Evolutionary conservation across 2,329 filamentous ascomycete genomes (phyloP), one percentile per base, ranked within the genome.

Genomic region (Anisogramma anomala): DNA sequence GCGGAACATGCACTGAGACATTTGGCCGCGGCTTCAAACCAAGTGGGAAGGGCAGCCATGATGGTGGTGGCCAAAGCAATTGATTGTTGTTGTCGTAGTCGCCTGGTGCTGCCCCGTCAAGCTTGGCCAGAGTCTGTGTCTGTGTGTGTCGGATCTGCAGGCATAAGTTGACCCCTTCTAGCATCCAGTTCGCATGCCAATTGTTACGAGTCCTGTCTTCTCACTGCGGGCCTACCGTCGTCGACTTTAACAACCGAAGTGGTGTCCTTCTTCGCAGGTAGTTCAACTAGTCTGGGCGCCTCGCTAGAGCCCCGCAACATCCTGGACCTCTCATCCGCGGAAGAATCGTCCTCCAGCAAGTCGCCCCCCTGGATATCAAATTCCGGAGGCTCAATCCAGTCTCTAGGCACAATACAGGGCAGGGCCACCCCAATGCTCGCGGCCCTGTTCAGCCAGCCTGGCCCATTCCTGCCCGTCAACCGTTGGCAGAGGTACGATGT

Each of bases 301-400:
- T 53, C 45, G 22, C 52, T 48, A 15, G 54, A 54, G 33, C 58
- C 53, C 34, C 66, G 63, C 39, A 82, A 61, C 77, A 79, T 82
- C 46, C 66, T 68, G 44, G 69, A 69, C 50, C 66, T 66, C 63
- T 77, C 79, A 48, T 70, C 59, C 2, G 61, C 58, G 14, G 70
- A 65, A 14, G 70, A 65, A 43, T 73, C 59, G 39, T 69, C 70
- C 27, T 77, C 73, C 41, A 86, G 59, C 45, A 84, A 65, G 54
- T 78, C 79, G 45, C 81, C 82, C 46, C 85, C 81, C 25, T 75
- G 77, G 13, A 73, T 79, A 45, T 84, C 81, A 54, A 77, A 80
- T 51, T 87, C 84, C 2, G 84, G 84, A 36, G 84, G 79, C 33
- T 80, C 74, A 48, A 91, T 76, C 84, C 84, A 91, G 55, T 88